These are phyloP conservation scores for Lanmaoa pseudosensibilis DNA, from an alignment of 768 basidiomycete species.

Conservation along the genomic window DNA sequence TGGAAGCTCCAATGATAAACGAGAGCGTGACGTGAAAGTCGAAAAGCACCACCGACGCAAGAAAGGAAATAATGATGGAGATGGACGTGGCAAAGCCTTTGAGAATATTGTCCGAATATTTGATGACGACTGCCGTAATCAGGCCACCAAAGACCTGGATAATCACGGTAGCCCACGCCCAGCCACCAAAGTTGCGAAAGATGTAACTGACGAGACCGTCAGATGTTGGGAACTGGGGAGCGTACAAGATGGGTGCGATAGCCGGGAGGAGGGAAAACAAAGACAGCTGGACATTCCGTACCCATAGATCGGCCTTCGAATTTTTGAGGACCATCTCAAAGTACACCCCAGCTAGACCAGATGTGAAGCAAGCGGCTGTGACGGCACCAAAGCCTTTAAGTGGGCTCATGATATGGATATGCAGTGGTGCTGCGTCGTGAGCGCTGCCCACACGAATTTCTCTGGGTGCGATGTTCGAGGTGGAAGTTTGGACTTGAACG, in stretches of 20 bases:
- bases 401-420: slow-evolving; percentile 77
- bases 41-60: slow-evolving; percentile 90
- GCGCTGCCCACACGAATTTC: slow-evolving; percentile 62
- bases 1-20: slow-evolving; percentile 82
- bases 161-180: slow-evolving; percentile 93
- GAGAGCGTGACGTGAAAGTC: slow-evolving; percentile 83
- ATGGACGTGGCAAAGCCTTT: slow-evolving; percentile 98
- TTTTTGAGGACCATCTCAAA: slow-evolving; percentile 93
- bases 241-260: slow-evolving; percentile 72
- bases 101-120: slow-evolving; percentile 92
- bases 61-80: slow-evolving; percentile 92
- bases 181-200: slow-evolving; percentile 85
- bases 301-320: slow-evolving; percentile 83
- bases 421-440: slow-evolving; percentile 57
- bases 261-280: slow-evolving; percentile 91
- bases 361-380: slow-evolving; percentile 82
- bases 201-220: slow-evolving; percentile 54
- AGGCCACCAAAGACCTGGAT: slow-evolving; percentile 93
- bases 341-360: slow-evolving; percentile 88
- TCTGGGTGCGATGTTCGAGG: slow-evolving; percentile 31
- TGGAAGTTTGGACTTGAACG: slow-evolving; percentile 84
- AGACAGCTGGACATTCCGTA: slow-evolving; percentile 86
- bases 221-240: slow-evolving; percentile 42
- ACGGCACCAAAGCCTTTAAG: slow-evolving; percentile 84
- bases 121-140: slow-evolving; percentile 93